phyloP scores from a whole-genome alignment of 306 rosid genomes.

The Quercus dentata region DNA sequence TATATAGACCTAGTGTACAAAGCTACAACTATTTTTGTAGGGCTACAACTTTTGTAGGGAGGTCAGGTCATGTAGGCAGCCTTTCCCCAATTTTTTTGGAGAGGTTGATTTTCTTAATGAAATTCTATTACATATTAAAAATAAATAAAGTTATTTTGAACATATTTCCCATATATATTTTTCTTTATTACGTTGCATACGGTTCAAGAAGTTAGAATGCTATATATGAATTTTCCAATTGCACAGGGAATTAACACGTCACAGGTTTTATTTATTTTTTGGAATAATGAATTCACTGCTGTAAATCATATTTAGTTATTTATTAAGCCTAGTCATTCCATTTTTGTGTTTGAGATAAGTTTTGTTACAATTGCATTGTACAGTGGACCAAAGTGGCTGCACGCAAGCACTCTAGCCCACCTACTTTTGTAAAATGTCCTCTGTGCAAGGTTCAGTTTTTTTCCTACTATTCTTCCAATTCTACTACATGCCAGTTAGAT shows the following conservation, averaged over 20 bases:
- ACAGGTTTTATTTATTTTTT: neutral
- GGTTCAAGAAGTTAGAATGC: neutral
- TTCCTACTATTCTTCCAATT: neutral
- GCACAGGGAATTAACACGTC: neutral
- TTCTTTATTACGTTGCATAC: neutral
- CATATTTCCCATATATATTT: neutral
- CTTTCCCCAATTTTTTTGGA: no score
- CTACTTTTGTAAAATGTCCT: slow-evolving; percentile 72
- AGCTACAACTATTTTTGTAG: no score
- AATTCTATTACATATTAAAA: neutral
- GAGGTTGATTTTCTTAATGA: no score
- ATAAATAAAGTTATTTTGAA: neutral
- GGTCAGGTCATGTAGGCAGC: no score
- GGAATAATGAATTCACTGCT: neutral
- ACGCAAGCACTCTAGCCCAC: slow-evolving; percentile 39
- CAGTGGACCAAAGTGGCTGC: slow-evolving; percentile 82
- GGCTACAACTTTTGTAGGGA: no score
- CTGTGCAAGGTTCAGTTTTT: slow-evolving; percentile 75
- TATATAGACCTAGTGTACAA: neutral
- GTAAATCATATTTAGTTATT: neutral
- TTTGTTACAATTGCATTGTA: slow-evolving; percentile 81
- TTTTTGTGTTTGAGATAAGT: slow-evolving; percentile 58
- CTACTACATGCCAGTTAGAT: neutral
- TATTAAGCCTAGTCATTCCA: neutral
- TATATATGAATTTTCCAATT: neutral